These are phyloP conservation scores for Danielia reshetovae DNA, from an alignment of 805 yeast species.

Conservation along the genomic window DNA sequence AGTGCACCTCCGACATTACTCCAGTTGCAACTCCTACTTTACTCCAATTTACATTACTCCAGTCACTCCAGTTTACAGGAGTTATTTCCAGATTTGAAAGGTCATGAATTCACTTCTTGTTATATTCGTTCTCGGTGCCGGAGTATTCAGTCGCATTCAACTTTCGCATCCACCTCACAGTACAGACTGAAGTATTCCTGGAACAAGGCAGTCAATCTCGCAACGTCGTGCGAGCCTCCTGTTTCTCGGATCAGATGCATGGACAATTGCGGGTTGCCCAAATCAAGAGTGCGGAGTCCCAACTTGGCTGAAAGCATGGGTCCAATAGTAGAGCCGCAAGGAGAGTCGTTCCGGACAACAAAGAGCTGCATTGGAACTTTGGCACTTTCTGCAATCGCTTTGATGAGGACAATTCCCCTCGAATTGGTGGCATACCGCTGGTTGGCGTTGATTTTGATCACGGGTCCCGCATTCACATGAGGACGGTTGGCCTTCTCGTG, in stretches of 20 bases:
- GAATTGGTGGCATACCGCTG: conserved; percentile 95
- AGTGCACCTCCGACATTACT: no score
- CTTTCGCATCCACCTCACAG: conserved; percentile 24
- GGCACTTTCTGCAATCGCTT: conserved; percentile 62
- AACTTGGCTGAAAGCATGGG: conserved; percentile 85
- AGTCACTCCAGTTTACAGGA: no score
- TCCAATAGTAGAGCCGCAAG: conserved; percentile 96
- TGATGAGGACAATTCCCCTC: conserved; percentile 76
- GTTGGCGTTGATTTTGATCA: conserved; percentile 88
- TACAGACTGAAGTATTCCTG: conserved; percentile 51
- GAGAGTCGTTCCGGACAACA: conserved; percentile 89
- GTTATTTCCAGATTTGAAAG: no score
- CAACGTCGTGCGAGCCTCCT: conserved; percentile 75
- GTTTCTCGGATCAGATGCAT: conserved; percentile 96
- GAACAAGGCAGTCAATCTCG: conserved; percentile 57
- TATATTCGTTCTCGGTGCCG: no score
- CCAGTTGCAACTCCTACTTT: no score
- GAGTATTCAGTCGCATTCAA: conserved; percentile 22
- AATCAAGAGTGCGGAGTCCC: conserved; percentile 82
- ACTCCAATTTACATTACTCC: no score
- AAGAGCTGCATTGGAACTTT: conserved; percentile 84
- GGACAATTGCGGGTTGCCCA: conserved; percentile 88
- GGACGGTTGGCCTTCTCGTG: conserved; percentile 83
- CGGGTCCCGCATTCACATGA: conserved; percentile 82
- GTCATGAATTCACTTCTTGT: no score